Conservation (phyloP, 306 rosid species). For the Fragaria ananassa region DNA sequence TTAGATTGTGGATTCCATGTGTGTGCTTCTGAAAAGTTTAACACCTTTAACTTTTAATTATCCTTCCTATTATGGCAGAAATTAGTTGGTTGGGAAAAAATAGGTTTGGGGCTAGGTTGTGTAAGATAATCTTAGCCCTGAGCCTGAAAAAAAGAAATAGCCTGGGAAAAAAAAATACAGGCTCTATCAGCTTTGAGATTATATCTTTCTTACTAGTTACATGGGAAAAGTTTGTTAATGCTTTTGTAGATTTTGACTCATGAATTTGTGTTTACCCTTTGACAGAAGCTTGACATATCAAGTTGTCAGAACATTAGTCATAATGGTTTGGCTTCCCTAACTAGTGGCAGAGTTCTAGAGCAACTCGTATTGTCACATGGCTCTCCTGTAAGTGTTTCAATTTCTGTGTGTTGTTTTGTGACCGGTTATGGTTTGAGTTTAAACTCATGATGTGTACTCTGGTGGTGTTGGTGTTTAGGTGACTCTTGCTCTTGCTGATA, state of each 20-base stretch:
- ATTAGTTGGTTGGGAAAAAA: neutral
- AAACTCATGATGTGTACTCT: slow-evolving; percentile 7
- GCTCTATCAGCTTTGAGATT: neutral
- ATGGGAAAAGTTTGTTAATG: neutral
- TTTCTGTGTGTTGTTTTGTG: neutral
- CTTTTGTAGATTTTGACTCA: slow-evolving; percentile 1
- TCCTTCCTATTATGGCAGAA: neutral
- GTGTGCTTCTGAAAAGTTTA: neutral
- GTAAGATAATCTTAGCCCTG: neutral
- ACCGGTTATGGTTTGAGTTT: slow-evolving; percentile 9
- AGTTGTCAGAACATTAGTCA: slow-evolving; percentile 73
- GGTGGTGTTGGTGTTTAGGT: slow-evolving; percentile 51
- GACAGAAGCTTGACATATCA: slow-evolving; percentile 84
- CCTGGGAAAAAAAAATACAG: neutral
- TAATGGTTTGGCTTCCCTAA: slow-evolving; percentile 59
- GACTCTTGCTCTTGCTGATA: slow-evolving; percentile 60
- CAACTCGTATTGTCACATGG: slow-evolving; percentile 68
- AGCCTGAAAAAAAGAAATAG: no score
- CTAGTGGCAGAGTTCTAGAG: slow-evolving; percentile 46
- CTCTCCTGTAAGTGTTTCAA: slow-evolving; percentile 60
- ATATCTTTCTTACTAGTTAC: neutral
- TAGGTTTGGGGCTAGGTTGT: neutral
- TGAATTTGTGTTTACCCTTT: slow-evolving; percentile 27
- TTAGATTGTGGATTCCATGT: neutral
- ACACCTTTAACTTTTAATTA: neutral